Evolutionary conservation across 371 early-diverging fungal genomes (phyloP), one percentile per base, ranked within the genome.

Genomic region (Nematocida ironsii): DNA sequence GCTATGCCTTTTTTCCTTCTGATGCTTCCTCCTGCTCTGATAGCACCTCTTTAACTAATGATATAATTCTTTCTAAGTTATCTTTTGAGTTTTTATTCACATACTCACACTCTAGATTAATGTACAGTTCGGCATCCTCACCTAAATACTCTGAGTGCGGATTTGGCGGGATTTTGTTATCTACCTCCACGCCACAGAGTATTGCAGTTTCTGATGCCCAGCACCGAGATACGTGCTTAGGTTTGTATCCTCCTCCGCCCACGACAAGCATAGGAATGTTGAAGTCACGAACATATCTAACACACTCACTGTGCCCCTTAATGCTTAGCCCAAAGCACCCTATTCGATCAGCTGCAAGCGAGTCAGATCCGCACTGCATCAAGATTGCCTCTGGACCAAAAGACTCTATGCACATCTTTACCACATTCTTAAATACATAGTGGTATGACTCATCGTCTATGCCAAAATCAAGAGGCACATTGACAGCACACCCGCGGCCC

Each of bases 321-420:
- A 84, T 61, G 3, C 94, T 93, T 39, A 99, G 86, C 87, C 97
- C 97, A 87, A 98, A 99, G 84, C 95, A 94, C 27, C 99, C 99
- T 55, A 99, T 89, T 68, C 94, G 91, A 86, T 99, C 99, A 9
- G 96, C 96, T 54, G 93, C 91, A n/a, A 99, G 87, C 11, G 97
- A 97, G 85, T 99, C 99, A 3, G 98, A 95, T 72, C 99, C 99
- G 87, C 95, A 95, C 87, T 99, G 99, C 84, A 99, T 84, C n/a
- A 98, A 94, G 66, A 99, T 90, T 0, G 92, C 97, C 47, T 92
- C 91, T 18, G 99, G 99, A 44, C 91, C 89, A 88, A 92, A 99
- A 88, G 90, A 90, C 45, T 94, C 93, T 89, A 98, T 93, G 16
- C 96, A 92, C 80, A 91, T 62, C 2, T 80, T 84, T 69, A 92